phyloP scores from a whole-genome alignment of 129 eudicot genomes.

The Pseudognaphalium luteoalbum region DNA sequence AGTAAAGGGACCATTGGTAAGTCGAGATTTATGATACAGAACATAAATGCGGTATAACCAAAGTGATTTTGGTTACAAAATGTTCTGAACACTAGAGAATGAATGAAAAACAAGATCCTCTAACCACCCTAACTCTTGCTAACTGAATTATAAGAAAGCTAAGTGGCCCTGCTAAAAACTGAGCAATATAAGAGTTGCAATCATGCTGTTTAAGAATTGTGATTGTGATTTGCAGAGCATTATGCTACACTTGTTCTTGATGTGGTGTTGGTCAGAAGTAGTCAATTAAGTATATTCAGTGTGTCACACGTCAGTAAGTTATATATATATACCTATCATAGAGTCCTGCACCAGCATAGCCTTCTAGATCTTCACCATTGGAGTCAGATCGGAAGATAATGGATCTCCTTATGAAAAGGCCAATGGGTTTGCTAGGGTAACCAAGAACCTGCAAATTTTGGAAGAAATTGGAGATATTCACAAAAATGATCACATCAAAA shows the following conservation, averaged over 20 bases:
- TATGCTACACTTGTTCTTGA: not conserved
- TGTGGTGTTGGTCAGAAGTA: not conserved
- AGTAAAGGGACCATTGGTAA: constrained; percentile 1
- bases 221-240: not conserved
- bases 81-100: too few species aligned
- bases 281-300: not conserved
- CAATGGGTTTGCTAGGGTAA: constrained; percentile 98
- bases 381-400: constrained; percentile 97
- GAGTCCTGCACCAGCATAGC: constrained; percentile 99
- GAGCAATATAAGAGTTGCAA: not conserved
- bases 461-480: not conserved
- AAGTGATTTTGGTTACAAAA: not conserved
- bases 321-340: constrained; percentile 71
- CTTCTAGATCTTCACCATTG: constrained; percentile 98
- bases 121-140: too few species aligned
- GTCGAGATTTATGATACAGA: not conserved
- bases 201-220: not conserved
- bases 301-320: not conserved
- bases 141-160: too few species aligned
- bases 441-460: constrained; percentile 68
- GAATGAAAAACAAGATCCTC: too few species aligned
- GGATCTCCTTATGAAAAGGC: constrained; percentile 81
- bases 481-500: constrained; percentile 14
- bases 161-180: not conserved
- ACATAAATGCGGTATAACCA: not conserved